Conservation (phyloP, 176 grass and related monocot species). For the Carex pumila region DNA sequence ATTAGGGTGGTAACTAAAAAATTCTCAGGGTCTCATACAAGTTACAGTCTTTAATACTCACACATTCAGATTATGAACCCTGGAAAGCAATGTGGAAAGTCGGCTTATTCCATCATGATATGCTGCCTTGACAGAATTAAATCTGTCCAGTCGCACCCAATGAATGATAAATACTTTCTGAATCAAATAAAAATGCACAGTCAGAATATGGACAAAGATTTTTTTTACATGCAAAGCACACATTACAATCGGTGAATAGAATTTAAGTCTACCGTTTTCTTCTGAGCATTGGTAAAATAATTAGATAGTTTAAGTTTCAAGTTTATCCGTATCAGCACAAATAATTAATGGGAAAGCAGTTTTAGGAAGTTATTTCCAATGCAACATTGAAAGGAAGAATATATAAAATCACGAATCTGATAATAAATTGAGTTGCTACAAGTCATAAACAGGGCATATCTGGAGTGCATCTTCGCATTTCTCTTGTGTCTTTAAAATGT, state of each 20-base stretch:
- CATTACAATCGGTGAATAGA: background rate
- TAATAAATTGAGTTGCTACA: background rate
- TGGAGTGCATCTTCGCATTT: background rate
- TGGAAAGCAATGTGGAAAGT: conserved; percentile 53
- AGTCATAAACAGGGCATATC: background rate
- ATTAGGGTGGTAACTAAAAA: too few species aligned
- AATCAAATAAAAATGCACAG: background rate
- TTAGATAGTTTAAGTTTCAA: background rate
- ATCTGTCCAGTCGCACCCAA: conserved; percentile 59
- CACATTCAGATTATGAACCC: conserved; percentile 65
- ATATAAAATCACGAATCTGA: background rate
- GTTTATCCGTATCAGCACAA: background rate
- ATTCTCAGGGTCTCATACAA: background rate
- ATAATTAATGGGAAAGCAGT: background rate
- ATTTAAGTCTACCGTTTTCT: background rate
- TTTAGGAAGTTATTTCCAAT: background rate
- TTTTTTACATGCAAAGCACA: background rate
- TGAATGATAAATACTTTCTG: conserved; percentile 85
- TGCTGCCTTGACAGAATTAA: conserved; percentile 50
- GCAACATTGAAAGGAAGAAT: background rate
- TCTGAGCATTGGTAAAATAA: background rate
- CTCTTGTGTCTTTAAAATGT: background rate
- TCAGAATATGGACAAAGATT: background rate
- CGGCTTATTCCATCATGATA: conserved; percentile 59
- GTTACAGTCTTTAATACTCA: conserved; percentile 27